Evolutionary conservation across 2,329 filamentous ascomycete species (phyloP), one percentile per base, ranked within the genome.

Genomic region (Arthroderma sp.): DNA sequence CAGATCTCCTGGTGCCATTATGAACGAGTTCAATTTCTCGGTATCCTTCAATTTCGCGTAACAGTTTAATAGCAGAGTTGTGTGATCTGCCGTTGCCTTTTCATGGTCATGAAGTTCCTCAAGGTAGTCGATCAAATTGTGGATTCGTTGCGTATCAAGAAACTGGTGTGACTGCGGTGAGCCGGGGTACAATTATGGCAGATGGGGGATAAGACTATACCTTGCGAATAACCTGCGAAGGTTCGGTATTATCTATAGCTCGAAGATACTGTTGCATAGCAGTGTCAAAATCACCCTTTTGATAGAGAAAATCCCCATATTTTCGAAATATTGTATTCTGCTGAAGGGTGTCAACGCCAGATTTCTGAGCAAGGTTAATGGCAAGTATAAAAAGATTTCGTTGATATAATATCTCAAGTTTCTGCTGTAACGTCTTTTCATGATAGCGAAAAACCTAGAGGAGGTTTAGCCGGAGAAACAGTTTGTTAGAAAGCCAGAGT

Each of bases 251-350:
- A 58, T 95, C 88, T 48, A 98, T 95, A 0, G 93, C 89, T 54
- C 86, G 83, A 50, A 98, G 79, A 59, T 98, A 98, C 62, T 96
- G 91, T 56, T 93, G 83, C 93, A 98, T 98, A n/a, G 93, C 88
- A 5, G 85, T 91, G 58, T 98, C 91, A 58, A 89, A 98, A 58
- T 95, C 88, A 4, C 84, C 86, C 57, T 94, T 94, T 52, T 93
- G 86, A 57, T 98, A 96, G 3, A 96, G 66, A 56, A 89, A 85
- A 60, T 98, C 91, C 8, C 89, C 91, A 62, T 94, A 96, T 59
- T 82, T 88, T 47, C 89, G 80, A 58, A 89, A 93, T 47, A 98
- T 98, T 47, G 84, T 71, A 56, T 93, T 95, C 55, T 94, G 86
- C 61, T 95, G 86, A 39, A 81, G 70, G 2, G 69, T 66, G 60